Conservation (phyloP, 352 stramenopile genomes). For the Sclerospora graminicola region DNA sequence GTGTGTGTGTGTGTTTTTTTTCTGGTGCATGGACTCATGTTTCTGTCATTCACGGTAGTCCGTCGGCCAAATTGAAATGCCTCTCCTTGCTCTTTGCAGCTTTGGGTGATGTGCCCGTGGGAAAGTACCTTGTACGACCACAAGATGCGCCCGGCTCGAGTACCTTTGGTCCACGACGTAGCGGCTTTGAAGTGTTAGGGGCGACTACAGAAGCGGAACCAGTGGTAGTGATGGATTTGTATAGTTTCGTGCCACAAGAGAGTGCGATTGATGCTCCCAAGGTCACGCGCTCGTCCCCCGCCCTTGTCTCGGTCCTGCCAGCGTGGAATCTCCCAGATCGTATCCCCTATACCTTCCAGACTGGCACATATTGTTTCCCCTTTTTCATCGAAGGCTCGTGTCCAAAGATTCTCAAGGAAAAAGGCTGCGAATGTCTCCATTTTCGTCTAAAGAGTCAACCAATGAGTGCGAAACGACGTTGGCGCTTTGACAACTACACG, state of each 20-base stretch:
- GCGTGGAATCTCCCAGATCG: conserved; percentile 33
- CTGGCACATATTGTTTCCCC: conserved; percentile 35
- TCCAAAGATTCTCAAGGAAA: conserved; percentile 16
- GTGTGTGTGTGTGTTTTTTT: not conserved
- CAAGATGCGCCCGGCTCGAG: conserved; percentile 3
- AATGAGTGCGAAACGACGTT: conserved; percentile 6
- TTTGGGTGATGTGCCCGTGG: conserved; percentile 20
- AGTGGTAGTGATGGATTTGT: conserved; percentile 27
- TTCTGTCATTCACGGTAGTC: conserved; percentile 18
- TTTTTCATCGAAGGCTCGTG: conserved; percentile 43
- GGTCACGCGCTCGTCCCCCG: conserved; percentile 5
- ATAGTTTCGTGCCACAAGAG: conserved; percentile 22
- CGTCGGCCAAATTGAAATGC: conserved; percentile 26
- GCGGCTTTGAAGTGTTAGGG: conserved; percentile 18
- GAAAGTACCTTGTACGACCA: conserved; percentile 29
- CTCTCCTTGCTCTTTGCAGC: conserved; percentile 22
- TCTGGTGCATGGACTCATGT: too few relatives aligned
- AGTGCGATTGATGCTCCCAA: not conserved
- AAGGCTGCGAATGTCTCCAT: conserved; percentile 29
- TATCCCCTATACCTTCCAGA: conserved; percentile 50
- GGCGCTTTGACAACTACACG: conserved; percentile 33
- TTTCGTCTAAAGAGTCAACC: conserved; percentile 26
- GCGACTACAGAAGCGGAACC: conserved; percentile 1
- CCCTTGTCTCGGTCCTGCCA: conserved; percentile 13
- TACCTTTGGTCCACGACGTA: conserved; percentile 11